phyloP scores from a whole-genome alignment of 441 rosid genomes.

The Viola pubescens region DNA sequence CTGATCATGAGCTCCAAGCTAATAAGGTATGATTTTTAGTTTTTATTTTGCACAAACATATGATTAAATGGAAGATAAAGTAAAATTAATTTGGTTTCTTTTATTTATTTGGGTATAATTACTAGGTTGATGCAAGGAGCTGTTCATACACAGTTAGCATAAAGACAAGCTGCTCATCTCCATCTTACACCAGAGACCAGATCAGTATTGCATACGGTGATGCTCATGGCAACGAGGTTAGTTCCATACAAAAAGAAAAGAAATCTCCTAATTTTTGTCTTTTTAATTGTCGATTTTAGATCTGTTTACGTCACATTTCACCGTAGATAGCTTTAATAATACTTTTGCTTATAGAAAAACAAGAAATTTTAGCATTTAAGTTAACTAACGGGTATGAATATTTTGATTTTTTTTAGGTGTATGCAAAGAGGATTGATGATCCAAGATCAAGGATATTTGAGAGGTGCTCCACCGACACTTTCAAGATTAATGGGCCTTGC shows the following conservation, averaged over 20 bases:
- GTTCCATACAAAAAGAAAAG: no score
- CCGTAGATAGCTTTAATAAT: not conserved
- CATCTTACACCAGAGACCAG: slow-evolving; percentile 45
- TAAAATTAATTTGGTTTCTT: no score
- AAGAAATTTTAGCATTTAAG: not conserved
- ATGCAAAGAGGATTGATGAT: slow-evolving; percentile 36
- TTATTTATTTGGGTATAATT: no score
- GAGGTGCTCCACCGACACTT: slow-evolving; percentile 41
- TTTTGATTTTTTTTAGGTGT: slow-evolving; percentile 23
- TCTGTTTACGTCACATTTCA: no score
- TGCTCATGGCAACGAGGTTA: slow-evolving; percentile 67
- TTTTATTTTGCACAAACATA: no score
- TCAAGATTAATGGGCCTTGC: slow-evolving; percentile 38
- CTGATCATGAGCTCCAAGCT: no score
- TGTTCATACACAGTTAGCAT: slow-evolving; percentile 48
- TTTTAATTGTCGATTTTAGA: no score
- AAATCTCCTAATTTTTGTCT: not conserved
- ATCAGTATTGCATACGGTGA: slow-evolving; percentile 58
- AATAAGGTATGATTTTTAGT: not conserved
- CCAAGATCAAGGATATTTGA: slow-evolving; percentile 33
- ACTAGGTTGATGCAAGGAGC: slow-evolving; percentile 8
- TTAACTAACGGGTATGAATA: no score
- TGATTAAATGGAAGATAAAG: no score
- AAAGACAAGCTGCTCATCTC: slow-evolving; percentile 55
- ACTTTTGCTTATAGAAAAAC: not conserved